Evolutionary conservation across 495 filamentous ascomycete species (phyloP).

Genomic region (Aspergillus homomorphus): DNA sequence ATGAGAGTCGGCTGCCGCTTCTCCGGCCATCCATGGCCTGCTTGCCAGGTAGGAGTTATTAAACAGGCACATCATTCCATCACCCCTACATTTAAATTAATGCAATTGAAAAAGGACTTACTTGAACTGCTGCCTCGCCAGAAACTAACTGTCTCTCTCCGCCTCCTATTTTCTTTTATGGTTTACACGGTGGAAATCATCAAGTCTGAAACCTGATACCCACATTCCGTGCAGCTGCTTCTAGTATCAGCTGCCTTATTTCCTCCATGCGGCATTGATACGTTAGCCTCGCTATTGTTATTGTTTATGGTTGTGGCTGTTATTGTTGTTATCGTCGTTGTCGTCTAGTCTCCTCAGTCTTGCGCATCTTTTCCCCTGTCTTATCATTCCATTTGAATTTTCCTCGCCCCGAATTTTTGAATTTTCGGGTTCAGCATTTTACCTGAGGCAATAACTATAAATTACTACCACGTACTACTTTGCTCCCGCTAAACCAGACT

Average conservation of each 20-base stretch:
- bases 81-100: background rate
- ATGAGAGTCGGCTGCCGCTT: slow-evolving; percentile 3
- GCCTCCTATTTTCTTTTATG: background rate
- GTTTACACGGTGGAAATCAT: slow-evolving; percentile 10
- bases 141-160: background rate
- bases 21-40: background rate
- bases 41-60: background rate
- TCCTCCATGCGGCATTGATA: background rate
- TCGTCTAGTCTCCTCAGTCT: background rate
- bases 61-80: slow-evolving; percentile 5
- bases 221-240: slow-evolving; percentile 10
- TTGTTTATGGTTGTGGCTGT: background rate
- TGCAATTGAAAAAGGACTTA: background rate
- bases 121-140: background rate
- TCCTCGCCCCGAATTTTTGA: slow-evolving; percentile 1
- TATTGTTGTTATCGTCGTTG: slow-evolving; percentile 1
- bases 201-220: slow-evolving; percentile 12
- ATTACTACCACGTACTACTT: slow-evolving; percentile 4
- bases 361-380: background rate
- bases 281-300: slow-evolving; percentile 8
- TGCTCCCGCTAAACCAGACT: slow-evolving; percentile 13
- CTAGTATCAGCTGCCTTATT: slow-evolving; percentile 6
- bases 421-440: background rate
- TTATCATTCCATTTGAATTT: slow-evolving; percentile 8
- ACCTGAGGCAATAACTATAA: slow-evolving; percentile 1